Conservation (phyloP, 129 eudicot species). For the Arctium lappa region DNA sequence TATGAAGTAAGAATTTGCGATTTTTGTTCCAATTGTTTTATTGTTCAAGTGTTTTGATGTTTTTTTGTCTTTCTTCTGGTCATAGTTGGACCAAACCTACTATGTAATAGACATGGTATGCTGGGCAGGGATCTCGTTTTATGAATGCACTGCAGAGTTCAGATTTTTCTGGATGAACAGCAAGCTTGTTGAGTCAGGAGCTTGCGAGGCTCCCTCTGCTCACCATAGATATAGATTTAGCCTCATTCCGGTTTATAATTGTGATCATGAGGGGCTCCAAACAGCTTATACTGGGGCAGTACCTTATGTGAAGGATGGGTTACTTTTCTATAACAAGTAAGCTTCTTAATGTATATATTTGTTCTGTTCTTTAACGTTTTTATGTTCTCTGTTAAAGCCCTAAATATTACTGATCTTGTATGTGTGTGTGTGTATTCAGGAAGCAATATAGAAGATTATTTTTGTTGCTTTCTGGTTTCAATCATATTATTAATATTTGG, state of each 20-base stretch:
- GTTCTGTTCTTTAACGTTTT: background rate
- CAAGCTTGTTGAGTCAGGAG: constrained; percentile 85
- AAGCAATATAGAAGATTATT: background rate
- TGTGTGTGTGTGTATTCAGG: background rate
- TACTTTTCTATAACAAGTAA: constrained; percentile 85
- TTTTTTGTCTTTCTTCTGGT: background rate
- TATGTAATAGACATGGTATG: constrained; percentile 87
- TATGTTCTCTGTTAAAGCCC: background rate
- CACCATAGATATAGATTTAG: constrained; percentile 82
- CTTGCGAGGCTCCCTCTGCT: constrained; percentile 67
- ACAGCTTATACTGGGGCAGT: constrained; percentile 76
- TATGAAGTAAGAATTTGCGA: background rate
- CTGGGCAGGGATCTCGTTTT: constrained; percentile 95
- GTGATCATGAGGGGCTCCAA: constrained; percentile 76
- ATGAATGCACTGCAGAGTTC: constrained; percentile 93
- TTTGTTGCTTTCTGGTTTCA: constrained; percentile 1
- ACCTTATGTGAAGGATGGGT: constrained; percentile 86
- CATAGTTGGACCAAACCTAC: constrained; percentile 81
- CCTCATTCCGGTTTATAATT: constrained; percentile 63
- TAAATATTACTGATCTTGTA: background rate
- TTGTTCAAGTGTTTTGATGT: background rate
- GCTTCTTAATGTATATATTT: constrained; percentile 18
- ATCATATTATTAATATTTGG: background rate
- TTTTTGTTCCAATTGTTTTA: background rate
- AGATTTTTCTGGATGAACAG: constrained; percentile 94